Conservation (phyloP, 768 basidiomycete species). For the Trametes sanguinea region DNA sequence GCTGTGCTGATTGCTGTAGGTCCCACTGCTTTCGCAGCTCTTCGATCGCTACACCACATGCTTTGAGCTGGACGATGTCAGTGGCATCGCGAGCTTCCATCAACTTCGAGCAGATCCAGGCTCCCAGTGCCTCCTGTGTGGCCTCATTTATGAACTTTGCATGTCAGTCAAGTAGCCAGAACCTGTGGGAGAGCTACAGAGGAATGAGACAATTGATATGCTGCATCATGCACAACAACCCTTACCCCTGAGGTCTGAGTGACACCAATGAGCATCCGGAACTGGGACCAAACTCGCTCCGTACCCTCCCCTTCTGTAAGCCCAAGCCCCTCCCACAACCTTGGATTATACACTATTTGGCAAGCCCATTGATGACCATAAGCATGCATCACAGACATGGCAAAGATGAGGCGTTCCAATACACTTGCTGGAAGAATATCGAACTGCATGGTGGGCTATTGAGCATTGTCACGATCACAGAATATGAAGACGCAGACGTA, state of each 20-base stretch:
- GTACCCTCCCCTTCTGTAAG: slow-evolving; percentile 40
- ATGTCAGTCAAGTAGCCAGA: slow-evolving; percentile 41
- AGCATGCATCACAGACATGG: slow-evolving; percentile 39
- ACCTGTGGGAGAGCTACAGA: not conserved
- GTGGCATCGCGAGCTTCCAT: not conserved
- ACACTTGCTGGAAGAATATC: no score
- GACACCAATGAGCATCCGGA: slow-evolving; percentile 35
- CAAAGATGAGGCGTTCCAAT: slow-evolving; percentile 23
- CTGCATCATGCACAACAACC: not conserved
- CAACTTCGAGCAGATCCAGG: no score
- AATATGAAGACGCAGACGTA: not conserved
- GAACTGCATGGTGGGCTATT: no score
- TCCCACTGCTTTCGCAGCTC: slow-evolving; percentile 38
- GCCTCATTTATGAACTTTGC: slow-evolving; percentile 30
- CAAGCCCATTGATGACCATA: slow-evolving; percentile 40
- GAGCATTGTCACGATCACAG: no score
- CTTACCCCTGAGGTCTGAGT: slow-evolving; percentile 37
- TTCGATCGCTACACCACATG: slow-evolving; percentile 19
- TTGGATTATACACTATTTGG: slow-evolving; percentile 39
- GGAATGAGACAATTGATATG: no score
- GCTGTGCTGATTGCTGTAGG: slow-evolving; percentile 35
- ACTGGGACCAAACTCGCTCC: slow-evolving; percentile 36
- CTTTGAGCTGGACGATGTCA: slow-evolving; percentile 21
- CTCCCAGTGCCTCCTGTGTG: not conserved
- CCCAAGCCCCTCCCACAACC: slow-evolving; percentile 33